Base-by-base conservation (phyloP, 2,329 filamentous ascomycete species). In the Pestalotiopsis fici region DNA sequence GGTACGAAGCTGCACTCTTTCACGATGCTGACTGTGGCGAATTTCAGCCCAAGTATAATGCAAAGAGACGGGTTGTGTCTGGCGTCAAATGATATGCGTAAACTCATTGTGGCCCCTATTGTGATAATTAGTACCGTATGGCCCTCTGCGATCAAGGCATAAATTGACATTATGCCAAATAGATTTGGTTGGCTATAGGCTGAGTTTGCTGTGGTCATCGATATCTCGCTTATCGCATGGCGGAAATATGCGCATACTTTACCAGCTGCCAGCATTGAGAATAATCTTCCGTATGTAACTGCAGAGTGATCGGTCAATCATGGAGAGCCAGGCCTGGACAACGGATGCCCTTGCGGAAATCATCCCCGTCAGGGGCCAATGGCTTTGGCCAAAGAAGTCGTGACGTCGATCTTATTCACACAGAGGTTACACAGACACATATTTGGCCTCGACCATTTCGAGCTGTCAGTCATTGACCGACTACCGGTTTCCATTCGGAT, bases 401-500 rank as follows among this genome's bases (percentile, higher is more conserved):
- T 60, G 28, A 60, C 28, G 31, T 60, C 57, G 57, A 39, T 35
- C 28, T 21, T 60, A 15, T 27, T 57, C 23, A 18, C 55, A 12
- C 23, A 15, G 12, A 13, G n/a, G 27, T 23, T 27, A 23, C 55
- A 57, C 23, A n/a, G 15, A 27, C 21, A 12, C 4, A 18, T 35
- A 60, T 18, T n/a, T n/a, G n/a, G n/a, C n/a, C n/a, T n/a, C n/a
- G n/a, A n/a, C 28, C 57, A 35, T 35, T 35, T 35, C 31, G 57
- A 60, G 28, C 57, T 27, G n/a, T 15, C 55, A 11, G 31, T 35
- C 12, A 27, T 15, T 21, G 57, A 60, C 57, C 57, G 57, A 60
- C 27, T 60, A 60, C 57, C 57, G 55, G 57, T 60, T 60, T 60
- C 57, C 31, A 60, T 60, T 60, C 57, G 25, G 28, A 27, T 35